Conservation (phyloP, 139 green algal genomes). For the Chlamydomonas sphaeroides region DNA sequence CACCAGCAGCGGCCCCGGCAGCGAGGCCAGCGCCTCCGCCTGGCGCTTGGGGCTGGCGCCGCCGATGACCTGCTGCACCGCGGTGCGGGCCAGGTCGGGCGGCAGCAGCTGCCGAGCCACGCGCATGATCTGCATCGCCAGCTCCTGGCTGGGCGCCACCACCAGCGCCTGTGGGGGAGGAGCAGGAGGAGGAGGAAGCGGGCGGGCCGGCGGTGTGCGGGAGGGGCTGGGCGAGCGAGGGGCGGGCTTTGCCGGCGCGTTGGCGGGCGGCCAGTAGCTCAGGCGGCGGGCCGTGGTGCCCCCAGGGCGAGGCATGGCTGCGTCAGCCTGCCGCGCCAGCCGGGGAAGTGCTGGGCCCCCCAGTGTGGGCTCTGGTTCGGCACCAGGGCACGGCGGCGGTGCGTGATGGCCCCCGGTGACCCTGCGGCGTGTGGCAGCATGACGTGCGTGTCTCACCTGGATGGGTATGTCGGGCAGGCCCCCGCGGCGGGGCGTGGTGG, state of each 20-base stretch:
- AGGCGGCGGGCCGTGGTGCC: too few species aligned
- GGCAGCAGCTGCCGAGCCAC: slow-evolving; percentile 81
- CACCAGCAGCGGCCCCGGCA: slow-evolving; percentile 86
- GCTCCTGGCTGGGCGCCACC: slow-evolving; percentile 86
- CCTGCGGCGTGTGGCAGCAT: not conserved
- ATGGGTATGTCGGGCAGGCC: slow-evolving; percentile 35
- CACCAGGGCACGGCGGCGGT: too few species aligned
- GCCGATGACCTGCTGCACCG: slow-evolving; percentile 96
- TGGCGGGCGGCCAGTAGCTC: too few species aligned
- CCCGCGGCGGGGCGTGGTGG: not conserved
- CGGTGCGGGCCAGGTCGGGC: slow-evolving; percentile 43
- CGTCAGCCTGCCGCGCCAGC: too few species aligned
- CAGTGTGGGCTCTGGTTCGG: too few species aligned
- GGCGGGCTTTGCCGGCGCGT: too few species aligned
- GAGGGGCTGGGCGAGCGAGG: too few species aligned
- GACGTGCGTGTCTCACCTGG: slow-evolving; percentile 14
- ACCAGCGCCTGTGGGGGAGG: slow-evolving; percentile 68
- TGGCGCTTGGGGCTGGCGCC: slow-evolving; percentile 89
- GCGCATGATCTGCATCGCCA: slow-evolving; percentile 95
- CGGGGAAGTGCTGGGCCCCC: too few species aligned
- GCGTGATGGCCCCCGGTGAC: too few species aligned
- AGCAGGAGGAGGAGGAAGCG: not conserved
- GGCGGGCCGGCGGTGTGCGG: too few species aligned
- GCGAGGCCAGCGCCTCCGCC: slow-evolving; percentile 79
- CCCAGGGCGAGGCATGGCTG: too few species aligned